Conservation (phyloP, 345 rosid species). For the Capsella bursapastoris region DNA sequence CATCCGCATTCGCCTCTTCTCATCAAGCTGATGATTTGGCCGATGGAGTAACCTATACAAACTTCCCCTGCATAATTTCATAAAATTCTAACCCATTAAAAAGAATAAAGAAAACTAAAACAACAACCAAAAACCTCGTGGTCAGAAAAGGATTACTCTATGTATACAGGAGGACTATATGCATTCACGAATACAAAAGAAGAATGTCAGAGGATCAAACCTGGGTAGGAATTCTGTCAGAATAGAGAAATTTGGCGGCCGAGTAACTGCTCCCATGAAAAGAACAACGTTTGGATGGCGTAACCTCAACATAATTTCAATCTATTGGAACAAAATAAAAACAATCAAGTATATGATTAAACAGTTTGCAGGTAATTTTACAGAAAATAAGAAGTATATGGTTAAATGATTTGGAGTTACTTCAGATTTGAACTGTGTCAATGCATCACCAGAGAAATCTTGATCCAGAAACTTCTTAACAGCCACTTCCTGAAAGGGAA, state of each 20-base stretch:
- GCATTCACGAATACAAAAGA: conserved; percentile 14
- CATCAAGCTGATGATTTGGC: conserved; percentile 73
- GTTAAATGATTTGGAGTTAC: conserved; percentile 48
- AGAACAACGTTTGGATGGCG: conserved; percentile 99
- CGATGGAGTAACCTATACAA: conserved; percentile 89
- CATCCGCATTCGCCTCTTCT: conserved; percentile 91
- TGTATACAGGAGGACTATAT: not conserved
- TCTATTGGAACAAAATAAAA: conserved; percentile 50
- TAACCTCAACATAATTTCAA: conserved; percentile 91
- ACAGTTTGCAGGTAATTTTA: conserved; percentile 17
- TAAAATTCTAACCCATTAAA: not conserved
- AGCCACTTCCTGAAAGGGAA: conserved; percentile 87
- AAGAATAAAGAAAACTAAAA: conserved; percentile 23
- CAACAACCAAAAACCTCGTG: not conserved
- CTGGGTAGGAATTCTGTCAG: conserved; percentile 97
- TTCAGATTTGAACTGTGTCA: conserved; percentile 88
- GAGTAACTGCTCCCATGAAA: conserved; percentile 99
- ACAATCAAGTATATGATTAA: conserved; percentile 14
- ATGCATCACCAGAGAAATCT: conserved; percentile 90
- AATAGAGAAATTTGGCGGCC: conserved; percentile 88
- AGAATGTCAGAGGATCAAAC: conserved; percentile 52
- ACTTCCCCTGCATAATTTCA: conserved; percentile 77
- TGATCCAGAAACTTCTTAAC: conserved; percentile 93
- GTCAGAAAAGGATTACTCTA: conserved; percentile 7
- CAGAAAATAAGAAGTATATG: conserved; percentile 12